phyloP scores from a whole-genome alignment of 164 flowering plant genomes.

The Liquidambar formosana region DNA sequence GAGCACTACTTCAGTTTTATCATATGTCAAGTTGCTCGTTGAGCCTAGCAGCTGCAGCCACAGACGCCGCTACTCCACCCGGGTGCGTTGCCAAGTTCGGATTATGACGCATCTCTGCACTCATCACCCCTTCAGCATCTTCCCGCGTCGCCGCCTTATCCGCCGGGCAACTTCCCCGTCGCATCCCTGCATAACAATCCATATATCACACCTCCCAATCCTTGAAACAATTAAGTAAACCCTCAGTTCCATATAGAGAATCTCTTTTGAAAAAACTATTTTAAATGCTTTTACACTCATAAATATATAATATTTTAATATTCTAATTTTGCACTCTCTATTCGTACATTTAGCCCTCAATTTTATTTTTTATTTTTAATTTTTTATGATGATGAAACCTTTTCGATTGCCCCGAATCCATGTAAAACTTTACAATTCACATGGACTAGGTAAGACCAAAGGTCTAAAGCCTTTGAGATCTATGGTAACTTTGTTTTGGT shows the following conservation, averaged over 20 bases:
- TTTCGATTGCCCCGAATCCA: no score
- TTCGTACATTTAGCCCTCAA: no score
- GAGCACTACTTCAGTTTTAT: neutral
- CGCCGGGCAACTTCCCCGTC: constrained; percentile 36
- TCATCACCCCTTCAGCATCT: constrained; percentile 51
- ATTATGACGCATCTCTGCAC: constrained; percentile 53
- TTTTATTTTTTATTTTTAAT: neutral
- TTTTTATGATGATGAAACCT: neutral
- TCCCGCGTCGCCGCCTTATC: constrained; percentile 48
- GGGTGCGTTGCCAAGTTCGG: constrained; percentile 30
- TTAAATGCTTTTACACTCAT: no score
- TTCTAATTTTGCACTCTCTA: no score
- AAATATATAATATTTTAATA: no score
- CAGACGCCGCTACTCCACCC: constrained; percentile 48
- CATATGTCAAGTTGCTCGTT: constrained; percentile 23
- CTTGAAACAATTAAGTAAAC: neutral
- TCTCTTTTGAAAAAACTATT: no score
- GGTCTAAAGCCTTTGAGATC: no score
- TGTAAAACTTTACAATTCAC: no score
- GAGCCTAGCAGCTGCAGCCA: constrained; percentile 54
- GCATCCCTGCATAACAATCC: constrained; percentile 39
- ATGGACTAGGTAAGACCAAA: no score
- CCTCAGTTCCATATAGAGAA: no score
- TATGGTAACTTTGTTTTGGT: no score
- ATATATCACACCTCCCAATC: neutral